A percentile compares a stretch with the other conserved stretches of the same genome.
These are phyloP conservation scores for Wallacemonas collosoma DNA, from an alignment of 208 protist species.

Conservation along the genomic window DNA sequence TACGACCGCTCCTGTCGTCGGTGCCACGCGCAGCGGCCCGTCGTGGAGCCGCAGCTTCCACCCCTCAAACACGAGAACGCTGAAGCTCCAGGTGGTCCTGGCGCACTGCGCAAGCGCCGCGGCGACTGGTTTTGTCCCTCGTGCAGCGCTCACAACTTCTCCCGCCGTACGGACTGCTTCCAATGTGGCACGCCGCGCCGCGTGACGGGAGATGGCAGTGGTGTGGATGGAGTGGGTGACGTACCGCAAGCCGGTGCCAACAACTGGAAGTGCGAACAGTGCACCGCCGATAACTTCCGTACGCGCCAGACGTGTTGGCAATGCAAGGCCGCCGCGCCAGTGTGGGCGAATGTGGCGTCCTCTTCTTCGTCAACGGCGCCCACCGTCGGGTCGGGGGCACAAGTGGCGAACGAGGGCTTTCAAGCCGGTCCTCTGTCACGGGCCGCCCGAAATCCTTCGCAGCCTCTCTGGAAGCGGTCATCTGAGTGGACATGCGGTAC, in stretches of 20 bases:
- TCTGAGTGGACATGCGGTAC: conserved; percentile 83
- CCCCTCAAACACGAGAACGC: background rate
- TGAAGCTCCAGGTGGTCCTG: background rate
- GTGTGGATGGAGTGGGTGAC: background rate
- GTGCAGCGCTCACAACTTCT: conserved; percentile 80
- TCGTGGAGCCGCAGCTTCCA: conserved; percentile 47
- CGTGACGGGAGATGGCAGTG: background rate
- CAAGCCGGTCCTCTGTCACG: conserved; percentile 32
- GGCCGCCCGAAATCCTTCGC: background rate
- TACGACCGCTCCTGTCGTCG: conserved; percentile 75
- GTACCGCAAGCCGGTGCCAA: conserved; percentile 24
- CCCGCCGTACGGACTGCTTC: conserved; percentile 68
- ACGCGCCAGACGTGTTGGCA: conserved; percentile 85
- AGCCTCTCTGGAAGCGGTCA: conserved; percentile 2
- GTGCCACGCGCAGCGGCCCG: conserved; percentile 45
- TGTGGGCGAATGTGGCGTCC: conserved; percentile 9
- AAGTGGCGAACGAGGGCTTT: conserved; percentile 81
- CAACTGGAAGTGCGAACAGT: conserved; percentile 84
- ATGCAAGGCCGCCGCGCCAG: conserved; percentile 30
- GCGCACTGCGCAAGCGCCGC: conserved; percentile 14
- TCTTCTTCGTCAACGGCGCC: background rate
- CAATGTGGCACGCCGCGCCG: conserved; percentile 48
- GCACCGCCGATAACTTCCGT: conserved; percentile 85
- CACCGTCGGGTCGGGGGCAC: conserved; percentile 18
- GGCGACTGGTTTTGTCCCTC: conserved; percentile 75